phyloP scores from a whole-genome alignment of 2,329 filamentous ascomycete genomes.

The Byssoonygena ceratinophila region DNA sequence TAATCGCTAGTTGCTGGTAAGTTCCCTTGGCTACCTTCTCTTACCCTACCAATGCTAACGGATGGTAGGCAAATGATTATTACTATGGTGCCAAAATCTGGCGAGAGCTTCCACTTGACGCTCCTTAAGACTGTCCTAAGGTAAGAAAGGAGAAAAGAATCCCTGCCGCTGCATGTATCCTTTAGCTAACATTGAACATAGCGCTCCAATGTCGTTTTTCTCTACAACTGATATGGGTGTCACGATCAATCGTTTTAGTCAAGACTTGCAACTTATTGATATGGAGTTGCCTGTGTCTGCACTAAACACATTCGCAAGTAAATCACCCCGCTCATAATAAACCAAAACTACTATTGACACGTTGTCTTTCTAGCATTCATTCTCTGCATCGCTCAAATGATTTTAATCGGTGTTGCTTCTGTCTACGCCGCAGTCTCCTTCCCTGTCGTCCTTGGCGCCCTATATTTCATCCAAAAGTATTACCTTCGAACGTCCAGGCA shows the following conservation, averaged over 20 bases:
- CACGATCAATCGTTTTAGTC: constrained; percentile 37
- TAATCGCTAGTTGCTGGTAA: constrained; percentile 31
- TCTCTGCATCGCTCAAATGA: constrained; percentile 30
- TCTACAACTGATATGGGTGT: constrained; percentile 33
- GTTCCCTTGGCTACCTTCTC: neutral
- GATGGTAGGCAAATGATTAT: constrained; percentile 39
- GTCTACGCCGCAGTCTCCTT: constrained; percentile 33
- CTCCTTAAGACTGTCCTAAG: constrained; percentile 42
- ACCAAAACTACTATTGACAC: too few species aligned
- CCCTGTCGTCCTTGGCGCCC: constrained; percentile 28
- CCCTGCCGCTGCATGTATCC: neutral
- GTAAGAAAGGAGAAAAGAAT: constrained; percentile 18
- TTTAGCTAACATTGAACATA: constrained; percentile 15
- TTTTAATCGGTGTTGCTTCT: constrained; percentile 31
- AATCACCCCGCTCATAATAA: constrained; percentile 21
- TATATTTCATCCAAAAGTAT: constrained; percentile 41
- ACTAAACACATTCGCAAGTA: constrained; percentile 33
- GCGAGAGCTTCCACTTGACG: constrained; percentile 40
- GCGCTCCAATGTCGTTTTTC: constrained; percentile 37
- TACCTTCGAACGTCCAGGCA: constrained; percentile 53
- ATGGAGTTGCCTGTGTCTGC: constrained; percentile 35
- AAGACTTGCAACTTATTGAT: constrained; percentile 37
- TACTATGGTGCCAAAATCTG: constrained; percentile 45
- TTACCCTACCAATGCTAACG: neutral
- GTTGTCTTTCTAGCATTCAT: constrained; percentile 22